Conservation (phyloP, 441 rosid species). For the Isatis lusitanica region DNA sequence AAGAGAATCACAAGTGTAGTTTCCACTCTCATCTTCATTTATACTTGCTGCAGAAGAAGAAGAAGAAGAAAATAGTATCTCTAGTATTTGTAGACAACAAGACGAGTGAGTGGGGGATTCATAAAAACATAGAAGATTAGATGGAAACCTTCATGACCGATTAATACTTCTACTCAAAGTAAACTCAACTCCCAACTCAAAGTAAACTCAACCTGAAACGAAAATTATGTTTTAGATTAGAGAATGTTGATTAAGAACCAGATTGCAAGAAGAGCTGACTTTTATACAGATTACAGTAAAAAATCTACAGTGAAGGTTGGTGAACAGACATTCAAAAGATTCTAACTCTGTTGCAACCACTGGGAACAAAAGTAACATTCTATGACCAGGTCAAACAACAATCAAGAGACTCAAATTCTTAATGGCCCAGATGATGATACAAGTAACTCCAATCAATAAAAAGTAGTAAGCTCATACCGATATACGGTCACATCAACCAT, state of each 20-base stretch:
- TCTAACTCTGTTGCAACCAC: conserved; percentile 45
- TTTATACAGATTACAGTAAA: background rate
- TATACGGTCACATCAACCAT: conserved; percentile 22
- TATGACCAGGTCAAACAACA: conserved; percentile 29
- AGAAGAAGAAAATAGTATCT: background rate
- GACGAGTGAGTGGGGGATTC: background rate
- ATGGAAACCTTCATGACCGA: conserved; percentile 23
- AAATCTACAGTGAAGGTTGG: conserved; percentile 41
- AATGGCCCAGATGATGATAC: conserved; percentile 11
- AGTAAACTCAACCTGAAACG: conserved; percentile 22
- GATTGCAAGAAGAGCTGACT: background rate
- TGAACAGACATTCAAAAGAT: conserved; percentile 51
- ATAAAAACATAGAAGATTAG: background rate
- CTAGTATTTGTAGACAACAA: background rate
- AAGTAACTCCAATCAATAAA: conserved; percentile 18
- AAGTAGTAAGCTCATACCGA: conserved; percentile 24
- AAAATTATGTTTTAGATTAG: background rate
- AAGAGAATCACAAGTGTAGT: conserved; percentile 45
- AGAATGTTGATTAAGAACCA: conserved; percentile 8
- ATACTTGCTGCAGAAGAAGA: conserved; percentile 35
- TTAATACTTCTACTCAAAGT: conserved; percentile 6
- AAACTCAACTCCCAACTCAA: conserved; percentile 18
- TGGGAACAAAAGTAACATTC: conserved; percentile 22
- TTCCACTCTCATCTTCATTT: conserved; percentile 58
- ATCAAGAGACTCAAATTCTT: conserved; percentile 26